phyloP scores from a whole-genome alignment of 306 rosid species.

The Medicago ruthenica region DNA sequence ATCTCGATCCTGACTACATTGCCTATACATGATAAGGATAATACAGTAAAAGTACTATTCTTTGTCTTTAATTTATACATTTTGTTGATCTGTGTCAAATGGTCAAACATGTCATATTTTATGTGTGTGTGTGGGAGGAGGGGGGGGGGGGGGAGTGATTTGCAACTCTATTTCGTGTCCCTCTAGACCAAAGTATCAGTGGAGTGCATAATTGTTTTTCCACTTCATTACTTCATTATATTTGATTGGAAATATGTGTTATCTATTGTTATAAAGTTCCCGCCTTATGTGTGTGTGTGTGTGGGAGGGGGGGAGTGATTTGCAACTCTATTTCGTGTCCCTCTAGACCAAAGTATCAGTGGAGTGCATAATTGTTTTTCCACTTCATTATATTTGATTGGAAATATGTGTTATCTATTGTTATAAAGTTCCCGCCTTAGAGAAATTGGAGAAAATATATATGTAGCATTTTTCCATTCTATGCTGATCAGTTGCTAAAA shows the following conservation, averaged over 20 bases:
- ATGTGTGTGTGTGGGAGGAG: no score
- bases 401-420: background rate
- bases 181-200: constrained; percentile 10
- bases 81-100: no score
- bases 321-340: constrained; percentile 6
- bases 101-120: no score
- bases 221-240: constrained; percentile 9
- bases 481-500: background rate
- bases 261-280: background rate
- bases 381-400: constrained; percentile 23
- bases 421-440: background rate
- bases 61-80: no score
- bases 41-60: no score
- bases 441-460: constrained; percentile 11
- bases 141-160: background rate
- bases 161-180: constrained; percentile 6
- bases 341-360: constrained; percentile 10
- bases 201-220: constrained; percentile 15
- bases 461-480: constrained; percentile 22
- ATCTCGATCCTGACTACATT: no score
- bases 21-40: no score
- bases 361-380: constrained; percentile 15
- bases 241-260: constrained; percentile 10
- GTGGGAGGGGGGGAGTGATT: background rate
- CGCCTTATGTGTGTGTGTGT: no score